Conservation (phyloP, 495 filamentous ascomycete species). For the Podospora didyma region DNA sequence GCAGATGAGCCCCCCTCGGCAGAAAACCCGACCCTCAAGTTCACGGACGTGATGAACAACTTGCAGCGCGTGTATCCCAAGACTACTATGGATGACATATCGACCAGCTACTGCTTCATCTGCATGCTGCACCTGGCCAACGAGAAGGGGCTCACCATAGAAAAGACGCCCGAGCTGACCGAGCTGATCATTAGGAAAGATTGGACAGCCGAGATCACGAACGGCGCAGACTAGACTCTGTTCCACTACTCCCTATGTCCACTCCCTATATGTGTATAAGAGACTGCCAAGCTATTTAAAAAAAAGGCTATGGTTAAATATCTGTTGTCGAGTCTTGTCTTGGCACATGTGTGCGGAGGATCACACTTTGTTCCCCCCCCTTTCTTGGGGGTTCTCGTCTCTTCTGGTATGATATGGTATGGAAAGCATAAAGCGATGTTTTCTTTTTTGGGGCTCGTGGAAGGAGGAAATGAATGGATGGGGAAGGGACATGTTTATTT, state of each 20-base stretch:
- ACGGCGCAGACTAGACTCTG: constrained; percentile 24
- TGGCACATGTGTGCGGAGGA: no score
- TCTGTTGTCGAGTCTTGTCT: no score
- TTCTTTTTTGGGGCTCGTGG: no score
- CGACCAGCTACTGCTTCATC: constrained; percentile 96
- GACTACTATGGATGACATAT: constrained; percentile 85
- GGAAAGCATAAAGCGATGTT: no score
- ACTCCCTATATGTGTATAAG: neutral
- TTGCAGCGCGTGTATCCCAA: constrained; percentile 82
- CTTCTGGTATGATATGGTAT: no score
- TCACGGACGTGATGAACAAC: constrained; percentile 86
- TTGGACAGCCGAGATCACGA: constrained; percentile 48
- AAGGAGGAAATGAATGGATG: no score
- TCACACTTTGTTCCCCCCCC: no score
- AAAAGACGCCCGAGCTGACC: constrained; percentile 51
- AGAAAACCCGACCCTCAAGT: constrained; percentile 54
- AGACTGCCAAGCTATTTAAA: no score
- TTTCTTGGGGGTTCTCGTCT: no score
- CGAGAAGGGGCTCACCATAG: constrained; percentile 82
- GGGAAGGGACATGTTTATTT: no score
- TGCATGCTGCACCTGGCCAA: constrained; percentile 94
- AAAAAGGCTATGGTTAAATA: no score
- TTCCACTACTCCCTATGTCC: neutral
- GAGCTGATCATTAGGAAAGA: constrained; percentile 58
- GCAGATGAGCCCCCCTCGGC: constrained; percentile 10